Percentiles rank a stretch among this genome's conserved stretches.
phyloP scores from a whole-genome alignment of 768 basidiomycete genomes.

The Artomyces pyxidatus region DNA sequence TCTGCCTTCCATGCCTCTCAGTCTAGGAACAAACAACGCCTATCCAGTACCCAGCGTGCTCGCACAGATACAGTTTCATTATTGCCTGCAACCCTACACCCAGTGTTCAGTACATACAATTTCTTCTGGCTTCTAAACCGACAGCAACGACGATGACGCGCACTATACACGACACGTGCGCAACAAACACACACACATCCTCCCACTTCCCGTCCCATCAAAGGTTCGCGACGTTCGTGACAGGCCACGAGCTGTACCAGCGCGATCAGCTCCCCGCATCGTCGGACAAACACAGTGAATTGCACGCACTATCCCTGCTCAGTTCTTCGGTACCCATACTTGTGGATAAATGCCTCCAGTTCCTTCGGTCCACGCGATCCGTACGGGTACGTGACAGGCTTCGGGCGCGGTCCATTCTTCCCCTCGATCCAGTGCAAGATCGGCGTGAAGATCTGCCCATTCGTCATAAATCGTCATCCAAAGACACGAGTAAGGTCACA shows the following conservation, averaged over 20 bases:
- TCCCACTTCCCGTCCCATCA: conserved; percentile 25
- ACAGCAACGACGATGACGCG: too few relatives aligned
- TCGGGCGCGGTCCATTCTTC: conserved; percentile 53
- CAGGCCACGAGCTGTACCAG: conserved; percentile 57
- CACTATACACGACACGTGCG: too few relatives aligned
- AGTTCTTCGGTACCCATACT: conserved; percentile 71
- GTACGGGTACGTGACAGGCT: conserved; percentile 76
- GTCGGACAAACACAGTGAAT: background rate
- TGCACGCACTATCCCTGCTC: conserved; percentile 63
- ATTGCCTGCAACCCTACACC: too few relatives aligned
- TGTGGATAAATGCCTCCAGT: conserved; percentile 65
- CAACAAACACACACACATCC: too few relatives aligned
- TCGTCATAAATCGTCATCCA: background rate
- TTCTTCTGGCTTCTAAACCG: too few relatives aligned
- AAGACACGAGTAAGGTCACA: conserved; percentile 15
- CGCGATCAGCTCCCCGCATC: conserved; percentile 7
- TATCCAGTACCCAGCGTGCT: too few relatives aligned
- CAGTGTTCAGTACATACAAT: too few relatives aligned
- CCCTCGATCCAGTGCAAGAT: conserved; percentile 96
- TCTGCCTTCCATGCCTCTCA: too few relatives aligned
- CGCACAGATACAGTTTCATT: too few relatives aligned
- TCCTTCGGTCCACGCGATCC: conserved; percentile 92
- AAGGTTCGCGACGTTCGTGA: conserved; percentile 56
- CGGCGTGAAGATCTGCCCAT: conserved; percentile 80
- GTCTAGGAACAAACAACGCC: too few relatives aligned